Conservation (phyloP, 768 basidiomycete species). For the Suillus placidus region DNA sequence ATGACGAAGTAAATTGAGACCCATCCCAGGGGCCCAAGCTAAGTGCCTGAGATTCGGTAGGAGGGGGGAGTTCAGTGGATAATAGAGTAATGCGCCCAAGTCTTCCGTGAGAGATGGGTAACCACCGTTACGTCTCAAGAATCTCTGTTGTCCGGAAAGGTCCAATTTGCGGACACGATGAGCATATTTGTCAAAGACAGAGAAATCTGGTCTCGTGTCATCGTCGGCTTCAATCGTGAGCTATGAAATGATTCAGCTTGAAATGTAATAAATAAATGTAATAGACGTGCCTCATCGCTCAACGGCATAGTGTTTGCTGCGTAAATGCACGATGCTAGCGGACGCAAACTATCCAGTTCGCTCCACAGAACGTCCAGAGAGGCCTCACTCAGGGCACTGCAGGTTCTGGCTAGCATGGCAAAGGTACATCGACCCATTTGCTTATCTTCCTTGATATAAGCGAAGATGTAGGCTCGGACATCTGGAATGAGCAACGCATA, state of each 20-base stretch:
- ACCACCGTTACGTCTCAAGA: background rate
- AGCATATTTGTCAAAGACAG: conserved; percentile 3
- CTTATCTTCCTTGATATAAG: conserved; percentile 3
- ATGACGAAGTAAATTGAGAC: conserved; percentile 3
- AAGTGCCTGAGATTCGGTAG: conserved; percentile 5
- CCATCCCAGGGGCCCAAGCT: conserved; percentile 1
- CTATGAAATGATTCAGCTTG: background rate
- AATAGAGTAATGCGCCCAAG: conserved; percentile 6
- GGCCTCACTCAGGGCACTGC: background rate
- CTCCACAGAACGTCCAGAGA: conserved; percentile 2
- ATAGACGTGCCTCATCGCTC: background rate
- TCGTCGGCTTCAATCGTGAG: background rate
- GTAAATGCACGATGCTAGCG: conserved; percentile 4
- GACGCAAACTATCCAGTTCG: conserved; percentile 5
- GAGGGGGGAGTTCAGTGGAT: background rate
- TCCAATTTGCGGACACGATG: conserved; percentile 4
- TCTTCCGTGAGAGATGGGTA: background rate
- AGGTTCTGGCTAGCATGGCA: conserved; percentile 5
- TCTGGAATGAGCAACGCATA: conserved; percentile 1
- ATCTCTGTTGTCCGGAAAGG: background rate
- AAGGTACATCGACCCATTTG: background rate
- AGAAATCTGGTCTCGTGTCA: background rate
- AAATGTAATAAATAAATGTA: background rate
- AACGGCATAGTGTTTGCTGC: background rate
- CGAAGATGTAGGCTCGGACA: background rate